Evolutionary conservation across 306 rosid species (phyloP).

Genomic region (Rosa persica): DNA sequence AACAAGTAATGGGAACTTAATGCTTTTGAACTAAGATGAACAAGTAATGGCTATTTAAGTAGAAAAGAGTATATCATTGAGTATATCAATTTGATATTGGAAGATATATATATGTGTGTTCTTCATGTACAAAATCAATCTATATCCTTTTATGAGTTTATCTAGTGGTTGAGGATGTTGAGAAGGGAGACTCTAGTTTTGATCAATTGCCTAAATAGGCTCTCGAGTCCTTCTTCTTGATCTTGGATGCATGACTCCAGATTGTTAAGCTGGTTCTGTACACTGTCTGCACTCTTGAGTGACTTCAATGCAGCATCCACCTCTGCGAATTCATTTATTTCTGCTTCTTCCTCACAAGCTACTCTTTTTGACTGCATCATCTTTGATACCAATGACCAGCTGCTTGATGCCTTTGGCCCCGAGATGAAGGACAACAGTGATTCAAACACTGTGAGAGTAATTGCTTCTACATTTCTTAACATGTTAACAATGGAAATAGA

Average conservation of each 20-base stretch:
- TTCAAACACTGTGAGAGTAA: slow-evolving; percentile 23
- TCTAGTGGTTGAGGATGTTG: slow-evolving; percentile 34
- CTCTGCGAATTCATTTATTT: background rate
- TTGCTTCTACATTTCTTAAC: slow-evolving; percentile 16
- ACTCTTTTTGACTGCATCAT: background rate
- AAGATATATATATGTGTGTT: background rate
- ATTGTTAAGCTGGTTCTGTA: slow-evolving; percentile 14
- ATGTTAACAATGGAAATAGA: background rate
- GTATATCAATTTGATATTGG: background rate
- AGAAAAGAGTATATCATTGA: background rate
- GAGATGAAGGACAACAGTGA: slow-evolving; percentile 28
- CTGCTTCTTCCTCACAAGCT: background rate
- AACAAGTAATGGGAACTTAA: background rate
- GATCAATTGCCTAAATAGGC: slow-evolving; percentile 29
- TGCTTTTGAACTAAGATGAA: background rate
- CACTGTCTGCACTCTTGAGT: slow-evolving; percentile 4
- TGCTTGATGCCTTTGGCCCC: slow-evolving; percentile 15
- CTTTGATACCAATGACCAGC: slow-evolving; percentile 22
- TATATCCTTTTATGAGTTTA: too few species aligned
- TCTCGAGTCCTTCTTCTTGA: slow-evolving; percentile 28
- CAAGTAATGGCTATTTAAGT: background rate
- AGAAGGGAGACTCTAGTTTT: slow-evolving; percentile 40
- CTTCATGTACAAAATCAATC: background rate
- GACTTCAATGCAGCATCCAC: slow-evolving; percentile 5
- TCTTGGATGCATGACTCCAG: slow-evolving; percentile 31